phyloP scores from a whole-genome alignment of 139 green algal genomes.

The Chlorella sp. region DNA sequence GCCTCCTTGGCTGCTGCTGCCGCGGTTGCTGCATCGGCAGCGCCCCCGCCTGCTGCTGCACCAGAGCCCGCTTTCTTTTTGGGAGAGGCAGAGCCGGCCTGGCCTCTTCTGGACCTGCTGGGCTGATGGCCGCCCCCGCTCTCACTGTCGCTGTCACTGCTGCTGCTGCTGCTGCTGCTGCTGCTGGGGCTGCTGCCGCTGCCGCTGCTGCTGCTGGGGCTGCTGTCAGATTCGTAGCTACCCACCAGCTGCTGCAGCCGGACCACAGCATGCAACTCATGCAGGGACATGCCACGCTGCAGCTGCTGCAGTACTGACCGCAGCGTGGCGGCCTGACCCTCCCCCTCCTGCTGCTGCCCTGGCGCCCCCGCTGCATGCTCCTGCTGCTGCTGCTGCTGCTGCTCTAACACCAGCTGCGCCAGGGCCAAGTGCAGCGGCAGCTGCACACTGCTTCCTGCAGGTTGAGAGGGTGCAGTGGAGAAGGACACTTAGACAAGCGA shows the following conservation, averaged over 20 bases:
- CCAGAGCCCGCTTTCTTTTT: too few relatives aligned
- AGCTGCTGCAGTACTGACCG: background rate
- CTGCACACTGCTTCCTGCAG: conserved; percentile 25
- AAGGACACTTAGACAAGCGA: background rate
- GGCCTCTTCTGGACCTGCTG: background rate
- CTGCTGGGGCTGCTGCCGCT: too few relatives aligned
- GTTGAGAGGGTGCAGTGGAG: background rate
- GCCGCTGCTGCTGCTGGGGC: background rate
- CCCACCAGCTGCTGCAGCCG: conserved; percentile 9
- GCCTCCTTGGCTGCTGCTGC: background rate
- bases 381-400: background rate
- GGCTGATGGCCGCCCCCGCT: background rate
- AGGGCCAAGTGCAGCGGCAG: conserved; percentile 30
- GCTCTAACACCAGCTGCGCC: background rate
- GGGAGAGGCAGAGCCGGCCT: background rate
- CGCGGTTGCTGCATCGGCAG: background rate
- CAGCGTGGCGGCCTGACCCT: background rate
- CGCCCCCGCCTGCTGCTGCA: too few relatives aligned
- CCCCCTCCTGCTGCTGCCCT: background rate
- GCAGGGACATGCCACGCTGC: background rate
- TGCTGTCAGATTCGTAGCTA: background rate
- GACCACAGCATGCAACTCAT: background rate
- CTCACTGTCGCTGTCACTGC: background rate
- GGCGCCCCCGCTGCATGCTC: background rate
- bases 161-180: background rate